A percentile compares a stretch with the other conserved stretches of the same genome.
These are phyloP conservation scores for Eutrema heterophyllum DNA, from an alignment of 345 rosid genomes.

Conservation along the genomic window DNA sequence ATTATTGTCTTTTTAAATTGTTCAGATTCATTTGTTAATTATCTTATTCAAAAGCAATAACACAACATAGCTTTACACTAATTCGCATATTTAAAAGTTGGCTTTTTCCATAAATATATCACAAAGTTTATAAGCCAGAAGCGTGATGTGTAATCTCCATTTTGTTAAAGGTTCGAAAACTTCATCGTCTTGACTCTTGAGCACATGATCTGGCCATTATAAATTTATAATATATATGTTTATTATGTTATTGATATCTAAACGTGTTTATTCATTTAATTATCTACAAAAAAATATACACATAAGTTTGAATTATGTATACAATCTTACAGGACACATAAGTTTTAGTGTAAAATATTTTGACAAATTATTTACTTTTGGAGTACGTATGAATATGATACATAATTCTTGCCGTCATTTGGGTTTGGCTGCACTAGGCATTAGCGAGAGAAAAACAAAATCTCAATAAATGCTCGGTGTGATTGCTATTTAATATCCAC, in stretches of 20 bases:
- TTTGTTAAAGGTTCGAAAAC: too few relatives aligned
- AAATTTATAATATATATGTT: too few relatives aligned
- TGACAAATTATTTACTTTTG: neutral
- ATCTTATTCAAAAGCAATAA: neutral
- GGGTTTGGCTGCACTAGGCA: neutral
- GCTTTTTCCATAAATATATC: neutral
- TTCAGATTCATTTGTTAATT: neutral
- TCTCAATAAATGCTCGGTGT: slow-evolving; percentile 1
- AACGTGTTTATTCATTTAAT: too few relatives aligned
- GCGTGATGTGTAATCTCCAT: neutral
- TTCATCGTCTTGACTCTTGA: neutral
- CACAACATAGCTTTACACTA: neutral
- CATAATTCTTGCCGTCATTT: neutral
- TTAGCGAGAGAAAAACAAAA: neutral
- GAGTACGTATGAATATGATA: neutral
- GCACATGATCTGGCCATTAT: neutral
- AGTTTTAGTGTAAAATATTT: neutral
- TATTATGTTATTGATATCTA: too few relatives aligned
- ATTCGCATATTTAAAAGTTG: neutral
- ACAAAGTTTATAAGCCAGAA: neutral
- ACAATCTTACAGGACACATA: neutral
- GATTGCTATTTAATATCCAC: neutral
- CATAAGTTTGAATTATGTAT: too few relatives aligned
- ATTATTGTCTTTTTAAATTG: neutral
- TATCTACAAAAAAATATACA: neutral